Evolutionary conservation across 208 protist species (phyloP), one percentile per base, ranked within the genome.

Genomic region (Wallacemonas sp.): DNA sequence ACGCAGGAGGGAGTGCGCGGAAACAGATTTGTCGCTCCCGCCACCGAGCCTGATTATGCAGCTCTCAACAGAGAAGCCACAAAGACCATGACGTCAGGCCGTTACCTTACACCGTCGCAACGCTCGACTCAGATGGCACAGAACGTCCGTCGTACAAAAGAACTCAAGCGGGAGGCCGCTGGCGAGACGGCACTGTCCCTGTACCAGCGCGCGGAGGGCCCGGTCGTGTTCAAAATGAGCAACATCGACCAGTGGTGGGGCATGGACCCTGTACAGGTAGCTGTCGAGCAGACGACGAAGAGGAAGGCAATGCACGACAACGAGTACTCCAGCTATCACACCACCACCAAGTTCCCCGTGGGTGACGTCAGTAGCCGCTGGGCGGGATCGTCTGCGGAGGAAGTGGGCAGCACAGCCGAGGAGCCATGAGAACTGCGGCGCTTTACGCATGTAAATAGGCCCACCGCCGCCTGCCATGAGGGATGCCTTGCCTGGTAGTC

Each of bases 221-320:
- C 83, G 1, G 57, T 39, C 12, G 76, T 80, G 27, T 92, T 89
- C 45, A 95, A 86, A 63, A 83, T 95, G 81, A 87, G 81, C 66
- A 95, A 95, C 63, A 81, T 81, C 13, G 78, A 89, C 34, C 69
- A 84, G 55, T 95, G 89, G 86, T 91, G 76, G 73, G 42, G 64
- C 32, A 65, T 92, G 38, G 79, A 92, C 59, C 77, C 85, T 2
- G 79, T 82, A 1, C 42, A 66, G 5, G 79, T 87, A 19, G 71
- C 79, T 38, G 44, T 42, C 24, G 76, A 68, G 22, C 76, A 78
- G 53, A 63, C 30, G 32, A 30, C 57, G 34, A 64, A 26, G 9
- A 62, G 68, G 27, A 48, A 73, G 6, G 34, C 6, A 29, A 63
- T 89, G 46, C 42, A 50, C 22, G 46, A 54, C 9, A 85, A 83